Evolutionary conservation across 345 rosid genomes (phyloP).

Genomic region (Euclidium syriacum): DNA sequence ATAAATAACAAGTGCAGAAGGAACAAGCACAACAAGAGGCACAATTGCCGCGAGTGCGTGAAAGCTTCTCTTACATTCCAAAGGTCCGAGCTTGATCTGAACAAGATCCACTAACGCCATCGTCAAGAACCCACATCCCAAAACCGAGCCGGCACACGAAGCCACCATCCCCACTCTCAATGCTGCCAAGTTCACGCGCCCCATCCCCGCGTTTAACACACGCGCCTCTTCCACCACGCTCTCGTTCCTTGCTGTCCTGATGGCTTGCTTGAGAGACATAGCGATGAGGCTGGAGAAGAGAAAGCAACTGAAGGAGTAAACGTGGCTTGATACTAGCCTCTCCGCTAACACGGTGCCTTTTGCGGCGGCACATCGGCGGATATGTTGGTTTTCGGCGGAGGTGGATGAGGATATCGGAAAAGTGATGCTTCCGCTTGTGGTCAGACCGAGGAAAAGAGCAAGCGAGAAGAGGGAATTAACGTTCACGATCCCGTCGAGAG

Average conservation of each 20-base stretch:
- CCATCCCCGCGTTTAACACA: conserved; percentile 23
- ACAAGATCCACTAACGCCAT: conserved; percentile 70
- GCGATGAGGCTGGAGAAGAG: conserved; percentile 87
- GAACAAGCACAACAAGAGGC: conserved; percentile 69
- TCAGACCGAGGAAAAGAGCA: conserved; percentile 78
- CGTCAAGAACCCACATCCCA: conserved; percentile 73
- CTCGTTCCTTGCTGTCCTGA: conserved; percentile 18
- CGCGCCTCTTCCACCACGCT: conserved; percentile 11
- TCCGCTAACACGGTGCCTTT: conserved; percentile 35
- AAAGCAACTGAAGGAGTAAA: conserved; percentile 74
- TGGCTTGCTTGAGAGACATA: conserved; percentile 61
- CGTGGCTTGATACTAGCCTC: conserved; percentile 59
- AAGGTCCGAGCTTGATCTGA: conserved; percentile 70
- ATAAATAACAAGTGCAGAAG: conserved; percentile 52
- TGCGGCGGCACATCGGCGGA: conserved; percentile 39
- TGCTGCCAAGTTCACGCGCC: conserved; percentile 42
- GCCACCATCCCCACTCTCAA: conserved; percentile 51
- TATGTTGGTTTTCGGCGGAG: conserved; percentile 13
- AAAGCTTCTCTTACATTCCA: conserved; percentile 49
- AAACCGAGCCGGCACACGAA: conserved; percentile 61
- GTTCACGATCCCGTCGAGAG: conserved; percentile 74
- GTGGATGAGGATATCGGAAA: conserved; percentile 17
- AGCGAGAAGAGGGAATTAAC: conserved; percentile 81
- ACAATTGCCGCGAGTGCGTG: conserved; percentile 53
- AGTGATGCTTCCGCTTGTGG: conserved; percentile 30